These are phyloP conservation scores for Microstegium vimineum DNA, from an alignment of 176 grass and related monocot genomes.

Conservation along the genomic window DNA sequence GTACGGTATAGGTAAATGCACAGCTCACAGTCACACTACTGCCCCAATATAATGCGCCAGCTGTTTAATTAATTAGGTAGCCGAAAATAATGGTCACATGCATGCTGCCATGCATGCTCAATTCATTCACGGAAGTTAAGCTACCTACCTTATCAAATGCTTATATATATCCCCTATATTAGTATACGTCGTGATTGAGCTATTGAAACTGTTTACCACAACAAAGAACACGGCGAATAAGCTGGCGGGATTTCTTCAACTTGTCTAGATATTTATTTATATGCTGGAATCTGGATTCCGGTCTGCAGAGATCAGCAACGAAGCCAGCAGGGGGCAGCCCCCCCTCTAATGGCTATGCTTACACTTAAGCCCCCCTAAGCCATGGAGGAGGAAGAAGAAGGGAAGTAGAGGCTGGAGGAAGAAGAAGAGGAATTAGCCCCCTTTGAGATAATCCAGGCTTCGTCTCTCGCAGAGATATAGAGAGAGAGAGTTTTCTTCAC, in stretches of 20 bases:
- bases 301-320: too few species aligned
- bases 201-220: neutral
- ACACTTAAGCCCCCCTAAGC: too few species aligned
- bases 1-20: too few species aligned
- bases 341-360: too few species aligned
- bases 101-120: neutral
- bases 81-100: neutral
- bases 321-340: too few species aligned
- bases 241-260: neutral
- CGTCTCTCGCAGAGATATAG: too few species aligned
- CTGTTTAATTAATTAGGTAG: neutral
- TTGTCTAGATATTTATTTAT: neutral
- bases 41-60: too few species aligned
- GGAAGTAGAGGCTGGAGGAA: too few species aligned
- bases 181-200: neutral
- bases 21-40: neutral
- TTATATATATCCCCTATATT: neutral
- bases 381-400: too few species aligned
- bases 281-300: neutral
- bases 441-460: too few species aligned
- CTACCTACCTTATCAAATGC: neutral
- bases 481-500: neutral
- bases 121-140: neutral
- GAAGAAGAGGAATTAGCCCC: too few species aligned
- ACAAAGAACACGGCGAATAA: neutral